Conservation (phyloP, 345 rosid species). For the Pistacia vera region DNA sequence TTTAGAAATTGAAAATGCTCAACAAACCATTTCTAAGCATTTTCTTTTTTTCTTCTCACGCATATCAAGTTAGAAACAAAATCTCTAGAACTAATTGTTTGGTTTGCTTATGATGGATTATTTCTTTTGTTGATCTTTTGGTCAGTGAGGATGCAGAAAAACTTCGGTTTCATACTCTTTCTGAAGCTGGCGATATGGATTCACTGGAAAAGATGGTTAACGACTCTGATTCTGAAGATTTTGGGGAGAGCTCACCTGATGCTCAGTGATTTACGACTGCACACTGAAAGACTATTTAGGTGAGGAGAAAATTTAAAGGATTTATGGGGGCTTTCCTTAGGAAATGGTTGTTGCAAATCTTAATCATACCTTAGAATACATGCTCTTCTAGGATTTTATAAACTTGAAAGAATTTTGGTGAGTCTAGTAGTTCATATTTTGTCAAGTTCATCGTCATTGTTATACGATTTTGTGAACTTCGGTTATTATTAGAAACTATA, state of each 20-base stretch:
- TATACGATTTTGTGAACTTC: background rate
- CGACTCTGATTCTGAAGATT: conserved; percentile 56
- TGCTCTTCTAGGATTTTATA: background rate
- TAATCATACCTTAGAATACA: background rate
- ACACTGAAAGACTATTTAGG: background rate
- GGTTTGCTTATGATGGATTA: conserved; percentile 3
- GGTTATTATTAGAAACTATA: conserved; percentile 7
- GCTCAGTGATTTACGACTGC: conserved; percentile 16
- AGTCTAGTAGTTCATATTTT: background rate
- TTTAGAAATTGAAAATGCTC: background rate
- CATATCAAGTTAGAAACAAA: background rate
- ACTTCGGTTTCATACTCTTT: conserved; percentile 69
- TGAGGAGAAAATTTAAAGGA: background rate
- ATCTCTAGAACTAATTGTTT: background rate
- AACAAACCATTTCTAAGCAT: background rate
- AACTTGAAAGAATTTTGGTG: background rate
- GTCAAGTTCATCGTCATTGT: background rate
- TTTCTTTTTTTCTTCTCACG: background rate
- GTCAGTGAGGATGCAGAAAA: conserved; percentile 85
- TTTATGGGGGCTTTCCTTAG: background rate
- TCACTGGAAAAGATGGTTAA: conserved; percentile 87
- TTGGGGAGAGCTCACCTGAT: conserved; percentile 25
- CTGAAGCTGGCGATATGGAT: conserved; percentile 84
- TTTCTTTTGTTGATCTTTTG: background rate
- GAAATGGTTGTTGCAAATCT: background rate